Percentiles rank a stretch among this genome's conserved stretches.
These are phyloP conservation scores for Penicillium coffeae DNA, from an alignment of 495 filamentous ascomycete genomes.

Conservation along the genomic window DNA sequence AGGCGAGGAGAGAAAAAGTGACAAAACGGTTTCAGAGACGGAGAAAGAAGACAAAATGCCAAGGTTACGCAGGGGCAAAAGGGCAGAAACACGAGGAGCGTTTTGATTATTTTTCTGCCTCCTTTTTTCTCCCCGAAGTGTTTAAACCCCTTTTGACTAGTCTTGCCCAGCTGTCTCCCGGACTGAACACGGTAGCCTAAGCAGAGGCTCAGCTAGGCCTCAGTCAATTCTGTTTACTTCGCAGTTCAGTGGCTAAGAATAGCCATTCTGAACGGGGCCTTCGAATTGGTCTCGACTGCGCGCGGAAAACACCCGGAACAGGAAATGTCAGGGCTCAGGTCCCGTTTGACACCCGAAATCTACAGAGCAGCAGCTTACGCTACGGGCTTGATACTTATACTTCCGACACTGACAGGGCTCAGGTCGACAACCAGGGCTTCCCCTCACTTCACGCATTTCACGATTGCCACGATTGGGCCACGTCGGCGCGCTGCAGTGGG, in stretches of 20 bases:
- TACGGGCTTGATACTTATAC: too few species aligned
- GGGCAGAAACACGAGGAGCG: neutral
- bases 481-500: conserved; percentile 1
- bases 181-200: neutral
- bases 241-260: conserved; percentile 10
- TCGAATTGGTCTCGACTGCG: neutral
- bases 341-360: too few species aligned
- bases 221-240: neutral
- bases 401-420: too few species aligned
- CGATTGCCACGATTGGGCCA: neutral
- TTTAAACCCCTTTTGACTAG: conserved; percentile 19
- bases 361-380: too few species aligned
- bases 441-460: neutral
- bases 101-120: neutral
- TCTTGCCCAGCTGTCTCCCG: neutral
- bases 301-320: conserved; percentile 2
- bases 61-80: neutral
- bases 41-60: conserved; percentile 1
- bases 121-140: neutral
- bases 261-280: neutral
- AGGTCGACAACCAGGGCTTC: neutral
- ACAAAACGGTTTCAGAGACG: conserved; percentile 4
- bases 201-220: neutral
- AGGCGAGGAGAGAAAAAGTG: conserved; percentile 9
- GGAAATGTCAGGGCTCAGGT: neutral